Base-by-base conservation (phyloP, 208 protist species). In the Tetramitus jugosus region DNA sequence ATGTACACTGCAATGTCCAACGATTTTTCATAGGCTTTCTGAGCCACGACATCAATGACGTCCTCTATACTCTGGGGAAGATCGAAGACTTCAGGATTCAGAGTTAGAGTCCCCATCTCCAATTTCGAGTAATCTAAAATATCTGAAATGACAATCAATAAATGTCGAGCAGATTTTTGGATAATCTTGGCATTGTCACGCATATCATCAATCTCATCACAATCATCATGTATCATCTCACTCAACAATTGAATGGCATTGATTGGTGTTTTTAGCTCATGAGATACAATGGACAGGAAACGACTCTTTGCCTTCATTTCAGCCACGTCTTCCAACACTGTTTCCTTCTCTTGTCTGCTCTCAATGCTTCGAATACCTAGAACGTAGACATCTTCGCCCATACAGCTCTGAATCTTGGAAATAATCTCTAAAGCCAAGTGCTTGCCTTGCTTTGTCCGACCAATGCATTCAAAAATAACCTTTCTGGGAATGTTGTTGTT, bases 51-150 rank as follows among this genome's bases (percentile, higher is more conserved):
- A 23, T 35, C 17, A 29, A 74, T 53, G 37, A 53, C 37, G 17
- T 53, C 42, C 37, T 74, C 67, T 10, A 74, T 37, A 26, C n/a
- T 53, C 17, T 74, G 23, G 10, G 7, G n/a, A 29, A 74, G 26
- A 53, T 74, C 67, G 37, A 74, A 74, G 7, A 39, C 37, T 0
- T 35, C 7, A 17, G 8, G 2, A 17, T 53, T n/a, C 1, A 74
- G 23, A 26, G 29, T 14, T 1, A 74, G 10, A 33, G 1, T 74
- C 39, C 67, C 67, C 20, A 42, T 14, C 53, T 74, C 67, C 20
- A 74, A 37, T 74, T 74, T 74, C 1, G 67, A 74, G 20, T n/a
- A 74, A 26, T 35, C 35, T 46, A 74, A 43, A 53, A 74, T 43
- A 37, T 74, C 67, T 39, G 6, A 4, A 33, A 74, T 37, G 37